Base-by-base conservation (phyloP, 108 stramenopile genomes). In the Skeletonema potamos region DNA sequence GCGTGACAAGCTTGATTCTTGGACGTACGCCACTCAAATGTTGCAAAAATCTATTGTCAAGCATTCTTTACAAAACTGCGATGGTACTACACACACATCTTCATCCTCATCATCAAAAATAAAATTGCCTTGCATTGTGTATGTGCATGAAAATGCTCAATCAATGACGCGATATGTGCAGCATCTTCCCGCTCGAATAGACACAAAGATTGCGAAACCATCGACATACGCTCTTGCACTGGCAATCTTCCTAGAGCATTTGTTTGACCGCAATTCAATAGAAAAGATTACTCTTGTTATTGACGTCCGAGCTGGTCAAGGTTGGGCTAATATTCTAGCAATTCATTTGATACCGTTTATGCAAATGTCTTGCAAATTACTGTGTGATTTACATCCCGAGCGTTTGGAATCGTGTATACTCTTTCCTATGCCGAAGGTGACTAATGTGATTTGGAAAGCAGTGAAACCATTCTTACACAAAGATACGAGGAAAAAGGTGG, bases 311-410 rank as follows among this genome's bases (percentile, higher is more conserved):
- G 57, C 85, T 9, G 88, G 88, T 18, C 64, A 83, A 18, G 90
- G 90, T 34, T 92, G 88, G 88, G 81, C 84, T 0, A 92, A 92
- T 57, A 85, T 86, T 17, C 24, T 54, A 32, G 73, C 85, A 0
- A 18, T 62, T 54, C 82, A 79, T 36, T 70, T 87, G 24, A 34
- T 92, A 11, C 81, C 82, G 8, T 89, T 89, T 51, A 84, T 86
- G 12, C 73, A 79, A 30, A 61, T 61, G 12, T 62, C 82, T 18
- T 56, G 70, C n/a, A 79, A 70, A 33, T 17, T 77, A 1, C 22
- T 89, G 44, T 28, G 75, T 29, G 68, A 69, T 34, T 54, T 75
- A 18, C 76, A 80, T 76, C 88, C 90, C 17, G 72, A 78, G 61
- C 72, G 90, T 10, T 64, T 87, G 27, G 48, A 84, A 18, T 36